phyloP scores from a whole-genome alignment of 2,329 filamentous ascomycete genomes.

The Pestalotiopsis fici region DNA sequence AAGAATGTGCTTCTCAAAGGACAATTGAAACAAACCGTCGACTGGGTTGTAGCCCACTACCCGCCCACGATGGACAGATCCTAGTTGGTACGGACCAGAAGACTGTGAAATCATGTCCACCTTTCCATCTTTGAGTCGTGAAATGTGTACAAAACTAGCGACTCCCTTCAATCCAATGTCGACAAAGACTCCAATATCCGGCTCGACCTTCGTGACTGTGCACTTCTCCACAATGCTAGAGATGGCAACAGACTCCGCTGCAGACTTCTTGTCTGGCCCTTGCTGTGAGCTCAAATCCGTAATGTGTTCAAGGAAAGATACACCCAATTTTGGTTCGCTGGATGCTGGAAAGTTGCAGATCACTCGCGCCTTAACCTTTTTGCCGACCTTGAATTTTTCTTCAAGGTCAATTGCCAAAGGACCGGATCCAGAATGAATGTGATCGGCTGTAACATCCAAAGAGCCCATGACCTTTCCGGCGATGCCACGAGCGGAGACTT shows the following conservation, averaged over 20 bases:
- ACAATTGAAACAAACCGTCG: slow-evolving; percentile 83
- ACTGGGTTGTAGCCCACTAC: slow-evolving; percentile 85
- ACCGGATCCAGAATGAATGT: slow-evolving; percentile 82
- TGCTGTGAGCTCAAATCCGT: slow-evolving; percentile 59
- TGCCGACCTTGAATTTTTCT: slow-evolving; percentile 78
- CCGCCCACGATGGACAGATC: slow-evolving; percentile 77
- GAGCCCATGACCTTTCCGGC: slow-evolving; percentile 90
- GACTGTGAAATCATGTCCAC: slow-evolving; percentile 79
- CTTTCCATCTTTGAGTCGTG: slow-evolving; percentile 85
- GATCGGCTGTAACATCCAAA: slow-evolving; percentile 85
- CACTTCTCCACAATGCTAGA: slow-evolving; percentile 78
- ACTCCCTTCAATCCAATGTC: slow-evolving; percentile 68
- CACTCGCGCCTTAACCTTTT: slow-evolving; percentile 82
- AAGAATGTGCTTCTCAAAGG: slow-evolving; percentile 78
- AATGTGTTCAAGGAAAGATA: slow-evolving; percentile 87
- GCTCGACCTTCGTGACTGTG: slow-evolving; percentile 77
- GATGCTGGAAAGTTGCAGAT: slow-evolving; percentile 83
- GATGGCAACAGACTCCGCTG: slow-evolving; percentile 63
- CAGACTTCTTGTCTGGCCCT: slow-evolving; percentile 43
- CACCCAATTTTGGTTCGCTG: slow-evolving; percentile 79
- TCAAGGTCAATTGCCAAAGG: slow-evolving; percentile 70
- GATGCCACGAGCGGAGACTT: slow-evolving; percentile 74
- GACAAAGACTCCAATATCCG: slow-evolving; percentile 79
- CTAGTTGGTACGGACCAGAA: slow-evolving; percentile 76
- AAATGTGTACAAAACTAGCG: slow-evolving; percentile 92